Evolutionary conservation across 2,329 filamentous ascomycete genomes (phyloP).

Genomic region (Fusarium sp.): DNA sequence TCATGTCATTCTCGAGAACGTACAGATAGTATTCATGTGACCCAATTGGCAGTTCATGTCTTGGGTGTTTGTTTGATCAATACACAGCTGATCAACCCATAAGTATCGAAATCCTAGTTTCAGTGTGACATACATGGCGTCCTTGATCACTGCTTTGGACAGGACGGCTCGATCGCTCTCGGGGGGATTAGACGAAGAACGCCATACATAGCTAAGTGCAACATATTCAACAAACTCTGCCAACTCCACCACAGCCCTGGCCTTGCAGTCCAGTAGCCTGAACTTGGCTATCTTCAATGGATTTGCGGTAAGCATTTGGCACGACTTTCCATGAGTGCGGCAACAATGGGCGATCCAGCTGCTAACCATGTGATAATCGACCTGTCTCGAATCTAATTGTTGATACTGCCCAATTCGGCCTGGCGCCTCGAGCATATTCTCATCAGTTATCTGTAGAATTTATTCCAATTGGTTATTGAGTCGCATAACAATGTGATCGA

Average conservation of each 20-base stretch:
- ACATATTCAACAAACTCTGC: background rate
- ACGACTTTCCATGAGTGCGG: rapidly evolving
- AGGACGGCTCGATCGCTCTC: rapidly evolving
- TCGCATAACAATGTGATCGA: too few species aligned
- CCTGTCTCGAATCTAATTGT: rapidly evolving
- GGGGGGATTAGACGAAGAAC: background rate
- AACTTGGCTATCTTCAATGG: rapidly evolving
- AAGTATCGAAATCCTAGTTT: rapidly evolving
- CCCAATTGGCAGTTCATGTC: background rate
- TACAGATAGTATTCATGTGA: background rate
- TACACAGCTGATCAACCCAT: background rate
- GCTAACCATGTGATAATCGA: background rate
- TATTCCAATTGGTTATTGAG: too few species aligned
- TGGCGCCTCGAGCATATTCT: too few species aligned
- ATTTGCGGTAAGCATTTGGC: background rate
- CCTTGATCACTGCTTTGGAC: background rate
- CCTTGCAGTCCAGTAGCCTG: background rate
- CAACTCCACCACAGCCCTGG: rapidly evolving
- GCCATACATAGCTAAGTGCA: background rate
- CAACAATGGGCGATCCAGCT: rapidly evolving
- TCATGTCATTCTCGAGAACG: rapidly evolving
- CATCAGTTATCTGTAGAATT: too few species aligned
- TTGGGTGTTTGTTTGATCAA: rapidly evolving
- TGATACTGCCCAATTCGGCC: background rate
- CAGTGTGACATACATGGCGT: background rate